Evolutionary conservation across 192 early-diverging fungal species (phyloP).

Genomic region (Coemansia sp.): DNA sequence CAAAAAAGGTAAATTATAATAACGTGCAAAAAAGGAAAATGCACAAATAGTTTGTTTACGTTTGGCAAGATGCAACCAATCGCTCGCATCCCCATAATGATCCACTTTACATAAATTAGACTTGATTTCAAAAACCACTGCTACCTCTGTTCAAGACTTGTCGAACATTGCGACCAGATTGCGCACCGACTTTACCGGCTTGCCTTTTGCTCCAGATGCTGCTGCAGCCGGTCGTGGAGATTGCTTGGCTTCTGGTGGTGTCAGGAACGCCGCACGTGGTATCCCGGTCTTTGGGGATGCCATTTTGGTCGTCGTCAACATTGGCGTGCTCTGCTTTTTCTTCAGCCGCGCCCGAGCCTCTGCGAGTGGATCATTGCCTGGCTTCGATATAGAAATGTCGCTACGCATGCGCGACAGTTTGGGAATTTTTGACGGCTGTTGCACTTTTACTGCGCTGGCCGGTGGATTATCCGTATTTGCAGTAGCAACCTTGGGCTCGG

Average conservation of each 20-base stretch:
- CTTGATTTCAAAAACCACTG: constrained; percentile 1
- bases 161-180: constrained; percentile 52
- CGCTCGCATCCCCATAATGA: background rate
- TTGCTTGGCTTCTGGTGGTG: constrained; percentile 7
- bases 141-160: background rate
- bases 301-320: constrained; percentile 8
- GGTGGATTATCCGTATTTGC: constrained; percentile 20
- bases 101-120: background rate
- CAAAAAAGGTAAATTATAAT: background rate
- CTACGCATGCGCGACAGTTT: constrained; percentile 24
- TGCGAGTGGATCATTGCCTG: constrained; percentile 28
- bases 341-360: constrained; percentile 43
- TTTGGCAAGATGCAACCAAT: constrained; percentile 4
- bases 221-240: background rate
- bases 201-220: background rate
- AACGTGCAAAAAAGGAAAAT: constrained; percentile 7
- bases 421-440: constrained; percentile 18
- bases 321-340: constrained; percentile 47
- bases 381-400: constrained; percentile 14
- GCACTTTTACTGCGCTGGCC: constrained; percentile 10
- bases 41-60: constrained; percentile 17
- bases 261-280: constrained; percentile 11
- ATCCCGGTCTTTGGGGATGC: background rate
- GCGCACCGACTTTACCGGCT: constrained; percentile 36
- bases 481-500: constrained; percentile 12